Base-by-base conservation (phyloP, 331 rosid genomes). In the Quercus lobata region DNA sequence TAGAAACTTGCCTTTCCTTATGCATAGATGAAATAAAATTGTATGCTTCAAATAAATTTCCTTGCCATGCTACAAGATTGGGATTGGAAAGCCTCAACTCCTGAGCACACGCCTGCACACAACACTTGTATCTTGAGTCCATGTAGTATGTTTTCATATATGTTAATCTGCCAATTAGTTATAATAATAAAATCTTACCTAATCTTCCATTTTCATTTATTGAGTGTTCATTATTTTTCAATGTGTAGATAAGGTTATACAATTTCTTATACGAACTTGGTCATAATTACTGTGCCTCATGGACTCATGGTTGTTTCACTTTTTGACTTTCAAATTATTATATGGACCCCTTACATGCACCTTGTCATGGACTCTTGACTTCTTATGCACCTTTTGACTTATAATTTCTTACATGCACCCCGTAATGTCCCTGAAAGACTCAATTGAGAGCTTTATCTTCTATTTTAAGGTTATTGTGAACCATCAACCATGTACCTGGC, bases 401-500 rank as follows among this genome's bases (percentile, higher is more conserved):
- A 16, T 29, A 3, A 49, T 25, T 63, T 63, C 41, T 63, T 27
- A 68, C 10, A 72, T 27, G 61, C 19, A 73, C 71, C 27, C 2
- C 16, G 30, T 72, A 54, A 62, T 18, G 78, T 72, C 56, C 18
- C 69, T 77, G 22, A 55, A n/a, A 65, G 65, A 62, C 73, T 60
- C 58, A 58, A 41, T 70, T 34, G 25, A 81, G 57, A 18, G 54
- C 46, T 63, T 25, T 66, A 69, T 63, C 54, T 78, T 71, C 56
- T 74, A 11, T 34, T 22, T 25, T 80, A 60, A 75, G 68, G 25
- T 63, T 14, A 73, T 44, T 30, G 12, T 66, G 73, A 25, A 72
- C 76, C 49, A 77, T 77, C 46, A 25, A 65, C 72, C 49, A 72
- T 77, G 57, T 60, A 37, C 34, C 46, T 76, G 73, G 46, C 60